These are phyloP conservation scores for Talaromyces thailandensis DNA, from an alignment of 495 filamentous ascomycete species.

Conservation along the genomic window DNA sequence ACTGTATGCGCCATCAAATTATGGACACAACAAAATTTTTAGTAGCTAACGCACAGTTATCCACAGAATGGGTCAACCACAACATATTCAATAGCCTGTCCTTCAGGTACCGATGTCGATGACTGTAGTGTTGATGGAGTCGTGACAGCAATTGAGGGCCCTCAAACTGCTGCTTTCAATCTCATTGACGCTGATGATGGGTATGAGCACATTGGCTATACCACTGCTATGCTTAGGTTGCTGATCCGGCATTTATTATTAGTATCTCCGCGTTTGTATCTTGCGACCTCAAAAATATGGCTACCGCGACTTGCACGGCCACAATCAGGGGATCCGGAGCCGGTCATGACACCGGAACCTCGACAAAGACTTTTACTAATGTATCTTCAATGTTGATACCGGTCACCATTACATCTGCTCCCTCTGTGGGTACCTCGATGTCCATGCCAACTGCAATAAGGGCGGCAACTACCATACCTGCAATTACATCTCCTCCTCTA, in stretches of 20 bases:
- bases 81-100: not conserved
- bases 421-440: not conserved
- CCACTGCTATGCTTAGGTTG: not conserved
- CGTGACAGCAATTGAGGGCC: slow-evolving; percentile 2
- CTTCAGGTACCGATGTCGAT: not conserved
- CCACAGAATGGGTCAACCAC: not conserved
- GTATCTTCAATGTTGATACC: not conserved
- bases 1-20: not conserved
- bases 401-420: not conserved
- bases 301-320: not conserved
- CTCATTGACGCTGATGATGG: not conserved
- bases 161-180: not conserved
- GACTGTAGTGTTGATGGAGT: not conserved
- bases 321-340: not conserved
- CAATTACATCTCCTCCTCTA: not conserved
- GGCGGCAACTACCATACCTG: not conserved
- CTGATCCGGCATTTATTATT: not conserved
- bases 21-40: not conserved
- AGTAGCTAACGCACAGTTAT: not conserved
- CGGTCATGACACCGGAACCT: not conserved
- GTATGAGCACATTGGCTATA: not conserved
- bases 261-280: not conserved
- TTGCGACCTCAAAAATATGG: not conserved
- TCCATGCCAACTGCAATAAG: not conserved
- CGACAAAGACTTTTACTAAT: not conserved